Conservation (phyloP, 2,329 filamentous ascomycete genomes). For the Aspergillus pseudoviridinutans region DNA sequence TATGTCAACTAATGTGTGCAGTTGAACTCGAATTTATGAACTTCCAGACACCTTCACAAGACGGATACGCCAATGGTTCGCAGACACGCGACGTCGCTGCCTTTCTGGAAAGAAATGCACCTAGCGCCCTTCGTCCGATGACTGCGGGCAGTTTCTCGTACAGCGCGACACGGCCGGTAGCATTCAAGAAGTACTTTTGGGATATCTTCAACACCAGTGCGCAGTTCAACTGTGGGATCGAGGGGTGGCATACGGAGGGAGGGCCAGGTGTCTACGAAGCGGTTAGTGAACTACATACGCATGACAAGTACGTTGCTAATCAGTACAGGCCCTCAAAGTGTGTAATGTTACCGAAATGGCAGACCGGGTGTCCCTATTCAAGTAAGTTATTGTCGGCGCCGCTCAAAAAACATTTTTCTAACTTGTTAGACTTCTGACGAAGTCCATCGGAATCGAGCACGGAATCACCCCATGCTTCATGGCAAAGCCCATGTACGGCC, state of each 20-base stretch:
- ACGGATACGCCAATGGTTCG: conserved; percentile 63
- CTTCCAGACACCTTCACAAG: conserved; percentile 25
- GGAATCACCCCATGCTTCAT: conserved; percentile 96
- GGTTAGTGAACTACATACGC: conserved; percentile 37
- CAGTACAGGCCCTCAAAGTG: conserved; percentile 67
- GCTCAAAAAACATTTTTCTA: not conserved
- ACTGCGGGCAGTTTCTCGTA: conserved; percentile 95
- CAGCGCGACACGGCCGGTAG: conserved; percentile 75
- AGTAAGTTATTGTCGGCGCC: conserved; percentile 45
- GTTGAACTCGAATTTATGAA: conserved; percentile 80
- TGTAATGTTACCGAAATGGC: conserved; percentile 82
- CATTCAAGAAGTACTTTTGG: conserved; percentile 89
- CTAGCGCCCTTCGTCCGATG: conserved; percentile 67
- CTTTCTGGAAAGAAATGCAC: conserved; percentile 69
- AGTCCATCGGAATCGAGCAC: conserved; percentile 76
- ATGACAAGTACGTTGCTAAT: not conserved
- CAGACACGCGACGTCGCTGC: conserved; percentile 70
- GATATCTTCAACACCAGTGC: conserved; percentile 75
- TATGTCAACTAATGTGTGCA: conserved; percentile 34
- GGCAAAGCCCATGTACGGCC: conserved; percentile 86
- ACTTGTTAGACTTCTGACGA: conserved; percentile 64
- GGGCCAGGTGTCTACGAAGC: conserved; percentile 93
- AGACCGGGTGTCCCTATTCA: conserved; percentile 85
- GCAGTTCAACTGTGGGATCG: conserved; percentile 72
- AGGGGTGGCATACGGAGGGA: conserved; percentile 91